Conservation (phyloP, 176 grass and related monocot species). For the Aegilops umbellulata region DNA sequence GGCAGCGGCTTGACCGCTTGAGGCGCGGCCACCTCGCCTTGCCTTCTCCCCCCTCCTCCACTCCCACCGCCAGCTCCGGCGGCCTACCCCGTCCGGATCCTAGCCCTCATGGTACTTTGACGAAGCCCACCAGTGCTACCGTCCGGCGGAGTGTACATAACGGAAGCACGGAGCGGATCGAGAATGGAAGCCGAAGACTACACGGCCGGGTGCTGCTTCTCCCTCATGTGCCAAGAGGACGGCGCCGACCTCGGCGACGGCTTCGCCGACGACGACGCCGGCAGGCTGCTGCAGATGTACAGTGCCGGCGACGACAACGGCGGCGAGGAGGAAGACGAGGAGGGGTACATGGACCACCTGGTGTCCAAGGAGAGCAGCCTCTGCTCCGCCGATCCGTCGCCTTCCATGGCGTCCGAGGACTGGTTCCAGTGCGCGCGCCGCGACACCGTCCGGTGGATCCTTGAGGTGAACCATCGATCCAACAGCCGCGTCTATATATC, state of each 20-base stretch:
- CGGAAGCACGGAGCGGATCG: neutral
- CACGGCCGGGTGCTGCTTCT: conserved; percentile 38
- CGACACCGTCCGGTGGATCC: conserved; percentile 63
- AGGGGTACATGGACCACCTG: conserved; percentile 68
- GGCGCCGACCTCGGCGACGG: conserved; percentile 38
- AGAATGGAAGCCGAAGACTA: conserved; percentile 43
- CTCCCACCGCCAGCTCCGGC: conserved; percentile 19
- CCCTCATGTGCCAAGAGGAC: conserved; percentile 83
- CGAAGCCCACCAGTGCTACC: neutral
- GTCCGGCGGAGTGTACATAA: neutral
- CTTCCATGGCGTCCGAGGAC: conserved; percentile 27
- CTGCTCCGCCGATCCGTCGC: conserved; percentile 9
- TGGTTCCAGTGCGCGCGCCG: conserved; percentile 53
- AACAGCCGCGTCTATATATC: neutral
- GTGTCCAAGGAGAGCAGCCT: conserved; percentile 70
- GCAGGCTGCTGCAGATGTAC: neutral
- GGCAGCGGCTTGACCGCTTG: neutral
- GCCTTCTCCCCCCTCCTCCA: neutral
- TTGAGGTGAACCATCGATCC: conserved; percentile 42
- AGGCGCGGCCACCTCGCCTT: conserved; percentile 23
- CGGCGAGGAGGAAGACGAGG: conserved; percentile 35
- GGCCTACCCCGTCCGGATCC: conserved; percentile 7
- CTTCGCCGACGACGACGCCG: neutral
- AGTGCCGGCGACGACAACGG: neutral
- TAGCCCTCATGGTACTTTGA: conserved; percentile 12